A percentile compares a stretch with the other conserved stretches of the same genome.
phyloP scores from a whole-genome alignment of 129 eudicot genomes.

The Pseudognaphalium luteoalbum region DNA sequence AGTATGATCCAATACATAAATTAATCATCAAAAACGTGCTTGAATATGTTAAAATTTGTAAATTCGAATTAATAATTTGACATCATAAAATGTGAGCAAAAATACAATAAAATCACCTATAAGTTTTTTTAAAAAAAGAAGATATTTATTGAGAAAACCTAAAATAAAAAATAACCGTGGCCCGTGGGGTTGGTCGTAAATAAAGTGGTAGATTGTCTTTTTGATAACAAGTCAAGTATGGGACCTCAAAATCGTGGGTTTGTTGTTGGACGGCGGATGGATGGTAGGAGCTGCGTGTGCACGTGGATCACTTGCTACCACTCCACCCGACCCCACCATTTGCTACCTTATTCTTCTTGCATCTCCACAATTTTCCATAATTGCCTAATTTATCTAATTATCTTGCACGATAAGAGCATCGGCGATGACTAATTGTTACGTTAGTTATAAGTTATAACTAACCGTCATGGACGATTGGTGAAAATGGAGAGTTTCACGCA shows the following conservation, averaged over 20 bases:
- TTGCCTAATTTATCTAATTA: too few relatives aligned
- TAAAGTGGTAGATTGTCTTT: slow-evolving; percentile 27
- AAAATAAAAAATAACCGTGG: neutral
- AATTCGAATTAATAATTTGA: too few relatives aligned
- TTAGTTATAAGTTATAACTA: too few relatives aligned
- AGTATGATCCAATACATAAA: neutral
- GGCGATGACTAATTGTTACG: too few relatives aligned
- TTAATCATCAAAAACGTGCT: neutral
- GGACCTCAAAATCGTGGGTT: slow-evolving; percentile 25
- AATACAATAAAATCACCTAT: neutral
- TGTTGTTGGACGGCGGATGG: slow-evolving; percentile 31
- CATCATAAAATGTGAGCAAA: neutral
- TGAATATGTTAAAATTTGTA: too few relatives aligned
- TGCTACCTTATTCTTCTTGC: slow-evolving; percentile 20
- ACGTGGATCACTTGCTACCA: slow-evolving; percentile 31
- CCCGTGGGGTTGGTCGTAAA: slow-evolving; percentile 10
- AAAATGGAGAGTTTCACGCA: too few relatives aligned
- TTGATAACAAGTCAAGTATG: slow-evolving; percentile 19
- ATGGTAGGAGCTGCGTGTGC: slow-evolving; percentile 1
- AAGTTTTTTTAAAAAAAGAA: too few relatives aligned
- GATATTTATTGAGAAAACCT: neutral
- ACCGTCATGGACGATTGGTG: too few relatives aligned
- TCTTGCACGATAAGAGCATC: too few relatives aligned
- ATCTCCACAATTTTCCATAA: slow-evolving; percentile 7
- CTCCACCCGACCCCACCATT: slow-evolving; percentile 23